Base-by-base conservation (phyloP, 768 basidiomycete species). In the Amanita thiersii region DNA sequence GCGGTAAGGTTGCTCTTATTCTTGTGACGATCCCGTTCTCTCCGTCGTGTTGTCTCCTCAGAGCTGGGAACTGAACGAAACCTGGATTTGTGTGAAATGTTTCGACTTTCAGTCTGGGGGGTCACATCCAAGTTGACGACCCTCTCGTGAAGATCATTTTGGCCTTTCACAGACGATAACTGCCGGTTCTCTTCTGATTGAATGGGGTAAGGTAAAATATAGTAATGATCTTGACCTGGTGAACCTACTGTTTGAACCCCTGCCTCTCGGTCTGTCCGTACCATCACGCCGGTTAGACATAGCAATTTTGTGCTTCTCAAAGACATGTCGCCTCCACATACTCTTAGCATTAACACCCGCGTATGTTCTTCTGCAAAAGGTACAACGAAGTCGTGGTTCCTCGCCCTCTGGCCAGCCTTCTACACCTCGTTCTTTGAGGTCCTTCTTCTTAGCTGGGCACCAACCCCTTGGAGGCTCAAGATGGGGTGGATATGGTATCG, bases 241-340 rank as follows among this genome's bases (percentile, higher is more conserved):
- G 35, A 17, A 65, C 84, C 46, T 61, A 86, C 84, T 82, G 48
- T 73, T 78, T 35, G 78, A 69, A 12, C 70, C 68, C 30, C 84
- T 74, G 23, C 79, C 75, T 24, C 84, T 73, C 45, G 70, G 72
- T 36, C 75, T 70, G 37, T 85, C 81, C 37, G 65, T 65, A 37
- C 70, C 77, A 48, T 86, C 87, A 40, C 87, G 77, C 23, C 87
- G 72, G 52, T 90, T 90, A 26, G 85, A 72, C 87, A 90, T 89
- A 28, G 86, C 84, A 53, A 90, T 85, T 60, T 86, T 88, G 58
- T 90, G 86, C 55, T 89, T 88, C 61, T 90, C 87, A 48, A 82
- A 87, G 21, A 90, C 86, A 57, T 90, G 86, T 35, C 86, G 70
- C 45, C 86, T 66, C 86, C 86, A 90, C 86, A 90, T 90, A 54